Conservation (phyloP, 1,139 yeast species). For the Sugiyamaella novakii region DNA sequence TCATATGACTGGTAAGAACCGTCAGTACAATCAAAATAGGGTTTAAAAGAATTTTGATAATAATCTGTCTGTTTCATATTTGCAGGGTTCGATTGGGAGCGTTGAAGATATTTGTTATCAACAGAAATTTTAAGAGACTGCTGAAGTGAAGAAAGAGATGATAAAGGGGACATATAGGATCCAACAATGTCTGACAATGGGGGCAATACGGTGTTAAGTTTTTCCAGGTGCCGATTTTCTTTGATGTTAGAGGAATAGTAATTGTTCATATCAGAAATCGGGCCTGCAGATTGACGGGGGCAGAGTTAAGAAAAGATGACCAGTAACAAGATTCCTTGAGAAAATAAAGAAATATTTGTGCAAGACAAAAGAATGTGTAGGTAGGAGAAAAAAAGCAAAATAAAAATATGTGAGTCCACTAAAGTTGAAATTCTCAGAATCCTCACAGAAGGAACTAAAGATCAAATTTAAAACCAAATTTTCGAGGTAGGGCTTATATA, state of each 20-base stretch:
- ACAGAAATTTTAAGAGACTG: slow-evolving; percentile 1
- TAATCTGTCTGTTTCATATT: background rate
- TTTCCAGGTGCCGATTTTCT: no score
- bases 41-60: background rate
- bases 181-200: slow-evolving; percentile 7
- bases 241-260: no score
- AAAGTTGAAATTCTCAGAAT: no score
- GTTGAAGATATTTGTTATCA: no score
- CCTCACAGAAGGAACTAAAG: no score
- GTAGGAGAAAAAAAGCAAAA: background rate
- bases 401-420: no score
- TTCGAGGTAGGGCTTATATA: no score
- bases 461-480: no score
- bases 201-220: slow-evolving; percentile 1
- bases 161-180: background rate
- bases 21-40: background rate
- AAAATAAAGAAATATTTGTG: no score
- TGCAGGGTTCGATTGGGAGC: no score
- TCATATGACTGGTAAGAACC: slow-evolving; percentile 1
- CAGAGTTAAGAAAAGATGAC: background rate
- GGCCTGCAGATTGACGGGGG: no score
- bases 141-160: background rate
- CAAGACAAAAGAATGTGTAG: no score
- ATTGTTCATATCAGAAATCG: background rate
- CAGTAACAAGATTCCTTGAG: background rate